phyloP scores from a whole-genome alignment of 2,329 filamentous ascomycete species.

The Metarhizium brunneum region DNA sequence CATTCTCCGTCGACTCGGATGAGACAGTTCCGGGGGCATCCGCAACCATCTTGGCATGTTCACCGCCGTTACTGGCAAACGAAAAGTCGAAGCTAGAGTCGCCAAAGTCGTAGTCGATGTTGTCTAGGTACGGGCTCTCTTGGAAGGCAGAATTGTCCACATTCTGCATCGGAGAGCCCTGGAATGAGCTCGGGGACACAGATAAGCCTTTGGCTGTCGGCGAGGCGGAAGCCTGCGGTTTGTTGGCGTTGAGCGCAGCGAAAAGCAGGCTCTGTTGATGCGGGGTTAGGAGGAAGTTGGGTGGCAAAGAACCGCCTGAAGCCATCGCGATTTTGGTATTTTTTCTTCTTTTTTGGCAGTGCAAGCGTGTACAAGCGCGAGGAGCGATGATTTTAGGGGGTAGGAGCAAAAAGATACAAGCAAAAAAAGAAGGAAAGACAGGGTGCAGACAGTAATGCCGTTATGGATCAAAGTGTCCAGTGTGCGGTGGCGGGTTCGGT shows the following conservation, averaged over 20 bases:
- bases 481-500: neutral
- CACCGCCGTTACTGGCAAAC: conserved; percentile 26
- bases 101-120: conserved; percentile 68
- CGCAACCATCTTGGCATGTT: conserved; percentile 63
- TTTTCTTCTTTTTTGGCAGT: neutral
- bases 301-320: conserved; percentile 34
- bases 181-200: conserved; percentile 39
- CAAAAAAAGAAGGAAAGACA: too few relatives aligned
- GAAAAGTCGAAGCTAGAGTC: conserved; percentile 68
- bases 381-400: too few relatives aligned
- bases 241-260: conserved; percentile 67
- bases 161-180: conserved; percentile 36
- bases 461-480: neutral
- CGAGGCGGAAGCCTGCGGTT: conserved; percentile 23
- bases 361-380: too few relatives aligned
- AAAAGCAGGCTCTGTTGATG: conserved; percentile 70
- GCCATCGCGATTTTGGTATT: conserved; percentile 30
- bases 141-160: conserved; percentile 41
- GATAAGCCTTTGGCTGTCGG: conserved; percentile 29
- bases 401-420: too few relatives aligned
- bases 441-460: neutral
- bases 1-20: conserved; percentile 48
- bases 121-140: conserved; percentile 73
- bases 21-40: conserved; percentile 51
- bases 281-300: conserved; percentile 60